Conservation (phyloP, 2,329 filamentous ascomycete species). For the Claviceps citrina region DNA sequence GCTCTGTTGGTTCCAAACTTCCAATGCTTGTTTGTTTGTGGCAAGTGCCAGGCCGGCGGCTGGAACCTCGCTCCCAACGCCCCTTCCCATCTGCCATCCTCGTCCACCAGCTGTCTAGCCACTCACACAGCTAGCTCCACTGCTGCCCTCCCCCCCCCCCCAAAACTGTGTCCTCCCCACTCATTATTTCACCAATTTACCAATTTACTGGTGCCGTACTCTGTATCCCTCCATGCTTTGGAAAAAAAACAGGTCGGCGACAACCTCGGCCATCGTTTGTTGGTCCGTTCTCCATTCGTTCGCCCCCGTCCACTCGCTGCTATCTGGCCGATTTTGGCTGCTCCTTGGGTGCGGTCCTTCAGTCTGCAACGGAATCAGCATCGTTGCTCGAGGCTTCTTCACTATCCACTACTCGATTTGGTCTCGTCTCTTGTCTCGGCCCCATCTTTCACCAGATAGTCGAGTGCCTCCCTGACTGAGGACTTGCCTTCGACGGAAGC, state of each 20-base stretch:
- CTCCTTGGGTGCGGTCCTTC: not conserved
- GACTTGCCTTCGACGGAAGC: constrained; percentile 2
- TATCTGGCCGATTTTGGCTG: not conserved
- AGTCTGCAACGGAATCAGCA: not conserved
- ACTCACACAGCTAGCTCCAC: constrained; percentile 5
- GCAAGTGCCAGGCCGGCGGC: too few species aligned
- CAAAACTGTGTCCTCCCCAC: not conserved
- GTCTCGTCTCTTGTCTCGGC: not conserved
- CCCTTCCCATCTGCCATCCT: not conserved
- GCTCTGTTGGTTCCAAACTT: too few species aligned
- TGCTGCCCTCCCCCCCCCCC: constrained; percentile 1
- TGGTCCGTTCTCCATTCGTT: not conserved
- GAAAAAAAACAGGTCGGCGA: constrained; percentile 6
- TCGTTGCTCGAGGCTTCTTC: not conserved
- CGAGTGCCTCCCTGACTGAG: not conserved
- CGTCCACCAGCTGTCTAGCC: not conserved
- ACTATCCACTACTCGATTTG: not conserved
- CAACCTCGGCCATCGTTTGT: constrained; percentile 2
- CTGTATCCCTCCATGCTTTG: constrained; percentile 1
- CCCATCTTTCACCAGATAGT: not conserved
- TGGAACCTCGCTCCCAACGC: not conserved
- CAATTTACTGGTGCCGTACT: constrained; percentile 3
- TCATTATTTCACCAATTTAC: not conserved
- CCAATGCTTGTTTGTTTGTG: too few species aligned
- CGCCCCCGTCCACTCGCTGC: not conserved